Evolutionary conservation across 2,329 filamentous ascomycete species (phyloP).

Genomic region (Amphichorda felina): DNA sequence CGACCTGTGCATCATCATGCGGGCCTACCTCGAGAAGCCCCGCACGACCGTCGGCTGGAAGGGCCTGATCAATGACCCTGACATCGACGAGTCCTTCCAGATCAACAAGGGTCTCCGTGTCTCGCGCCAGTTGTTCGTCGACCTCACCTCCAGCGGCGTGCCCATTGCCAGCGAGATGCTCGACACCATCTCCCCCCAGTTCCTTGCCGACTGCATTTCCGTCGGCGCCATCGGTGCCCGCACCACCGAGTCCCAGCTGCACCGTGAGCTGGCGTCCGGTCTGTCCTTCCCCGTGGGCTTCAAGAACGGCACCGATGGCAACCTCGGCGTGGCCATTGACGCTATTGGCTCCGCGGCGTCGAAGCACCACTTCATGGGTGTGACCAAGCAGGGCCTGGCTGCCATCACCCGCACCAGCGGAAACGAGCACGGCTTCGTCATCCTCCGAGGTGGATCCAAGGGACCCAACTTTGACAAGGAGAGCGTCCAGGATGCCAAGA

Average conservation of each 20-base stretch:
- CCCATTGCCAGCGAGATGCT: constrained; percentile 98
- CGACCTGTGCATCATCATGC: constrained; percentile 91
- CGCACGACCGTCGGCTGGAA: constrained; percentile 98
- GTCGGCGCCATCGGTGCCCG: constrained; percentile 91
- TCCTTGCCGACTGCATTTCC: constrained; percentile 89
- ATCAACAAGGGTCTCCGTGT: constrained; percentile 97
- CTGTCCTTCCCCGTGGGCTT: constrained; percentile 96
- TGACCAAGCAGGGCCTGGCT: constrained; percentile 93
- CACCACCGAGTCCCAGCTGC: constrained; percentile 92
- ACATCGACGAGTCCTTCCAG: constrained; percentile 93
- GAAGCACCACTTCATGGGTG: constrained; percentile 96
- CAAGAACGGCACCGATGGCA: constrained; percentile 98
- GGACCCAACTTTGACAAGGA: constrained; percentile 90
- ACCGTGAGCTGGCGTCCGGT: constrained; percentile 89
- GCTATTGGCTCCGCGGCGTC: constrained; percentile 79
- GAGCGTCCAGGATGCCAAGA: constrained; percentile 68
- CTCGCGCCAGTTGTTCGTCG: constrained; percentile 85
- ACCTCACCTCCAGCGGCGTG: constrained; percentile 78
- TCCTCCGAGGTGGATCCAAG: constrained; percentile 80
- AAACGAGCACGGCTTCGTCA: constrained; percentile 96
- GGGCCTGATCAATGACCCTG: constrained; percentile 96
- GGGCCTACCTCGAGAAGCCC: constrained; percentile 97
- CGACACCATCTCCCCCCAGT: constrained; percentile 97
- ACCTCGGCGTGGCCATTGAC: constrained; percentile 82
- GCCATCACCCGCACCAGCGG: constrained; percentile 88